Evolutionary conservation across 805 yeast species (phyloP).

Genomic region (Yarrowia sp.): DNA sequence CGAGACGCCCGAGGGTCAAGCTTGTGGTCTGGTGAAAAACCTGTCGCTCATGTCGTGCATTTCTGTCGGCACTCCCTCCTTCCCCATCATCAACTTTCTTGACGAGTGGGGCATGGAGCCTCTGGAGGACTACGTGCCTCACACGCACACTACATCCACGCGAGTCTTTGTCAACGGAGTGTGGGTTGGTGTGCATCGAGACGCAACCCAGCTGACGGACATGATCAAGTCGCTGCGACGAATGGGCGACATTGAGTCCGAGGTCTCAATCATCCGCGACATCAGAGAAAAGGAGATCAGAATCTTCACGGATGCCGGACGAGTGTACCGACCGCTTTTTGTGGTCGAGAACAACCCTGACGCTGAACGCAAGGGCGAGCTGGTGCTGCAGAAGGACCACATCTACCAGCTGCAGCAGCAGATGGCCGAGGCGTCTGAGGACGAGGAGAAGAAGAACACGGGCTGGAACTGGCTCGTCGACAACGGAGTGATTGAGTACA

Average conservation of each 20-base stretch:
- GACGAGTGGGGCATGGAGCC: constrained; percentile 99
- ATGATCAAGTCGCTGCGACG: constrained; percentile 90
- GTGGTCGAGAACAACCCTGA: constrained; percentile 76
- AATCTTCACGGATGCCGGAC: constrained; percentile 96
- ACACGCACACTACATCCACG: constrained; percentile 84
- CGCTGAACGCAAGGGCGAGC: constrained; percentile 59
- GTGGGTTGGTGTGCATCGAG: constrained; percentile 98
- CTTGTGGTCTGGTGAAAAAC: constrained; percentile 98
- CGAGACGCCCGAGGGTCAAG: constrained; percentile 99
- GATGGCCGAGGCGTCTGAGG: constrained; percentile 46
- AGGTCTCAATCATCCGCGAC: constrained; percentile 94
- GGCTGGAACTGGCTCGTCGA: constrained; percentile 83
- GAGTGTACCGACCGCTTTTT: constrained; percentile 95
- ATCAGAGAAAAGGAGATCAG: constrained; percentile 95
- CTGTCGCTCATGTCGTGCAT: constrained; percentile 95
- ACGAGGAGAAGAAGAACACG: constrained; percentile 50
- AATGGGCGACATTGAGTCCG: constrained; percentile 92
- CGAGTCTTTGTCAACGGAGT: constrained; percentile 97
- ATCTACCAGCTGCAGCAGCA: constrained; percentile 57
- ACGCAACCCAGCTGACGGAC: constrained; percentile 86
- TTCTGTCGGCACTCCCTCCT: constrained; percentile 96
- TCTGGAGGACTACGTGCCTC: constrained; percentile 90
- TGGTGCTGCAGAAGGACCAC: constrained; percentile 82
- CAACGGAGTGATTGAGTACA: constrained; percentile 90
- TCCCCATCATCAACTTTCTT: constrained; percentile 85